A percentile compares a stretch with the other conserved stretches of the same genome.
Evolutionary conservation across 2,329 filamentous ascomycete species (phyloP).

Genomic region (Aspergillus thermomutatus): DNA sequence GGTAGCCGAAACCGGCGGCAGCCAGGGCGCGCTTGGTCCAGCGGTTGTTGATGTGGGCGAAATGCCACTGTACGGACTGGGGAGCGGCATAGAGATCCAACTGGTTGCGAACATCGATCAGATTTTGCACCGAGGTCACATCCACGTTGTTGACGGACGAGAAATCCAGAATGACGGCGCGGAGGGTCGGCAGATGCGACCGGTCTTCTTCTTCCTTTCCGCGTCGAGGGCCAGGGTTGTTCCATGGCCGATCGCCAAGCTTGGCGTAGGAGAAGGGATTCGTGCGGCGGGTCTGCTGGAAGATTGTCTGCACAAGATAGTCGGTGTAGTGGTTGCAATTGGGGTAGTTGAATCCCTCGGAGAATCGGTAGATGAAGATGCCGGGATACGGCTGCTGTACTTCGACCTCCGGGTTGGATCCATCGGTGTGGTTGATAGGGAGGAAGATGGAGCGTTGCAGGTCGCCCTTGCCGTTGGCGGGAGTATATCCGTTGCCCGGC

Average conservation of each 20-base stretch:
- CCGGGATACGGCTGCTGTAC: constrained; percentile 83
- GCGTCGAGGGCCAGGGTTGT: constrained; percentile 75
- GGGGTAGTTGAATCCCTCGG: constrained; percentile 93
- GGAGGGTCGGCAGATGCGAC: constrained; percentile 63
- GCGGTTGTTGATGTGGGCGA: constrained; percentile 87
- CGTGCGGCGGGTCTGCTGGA: constrained; percentile 70
- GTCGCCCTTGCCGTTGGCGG: constrained; percentile 43
- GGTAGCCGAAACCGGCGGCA: constrained; percentile 84
- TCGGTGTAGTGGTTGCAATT: constrained; percentile 89
- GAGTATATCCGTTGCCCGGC: constrained; percentile 41
- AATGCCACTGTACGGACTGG: constrained; percentile 87
- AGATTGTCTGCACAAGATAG: constrained; percentile 67
- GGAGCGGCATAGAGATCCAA: constrained; percentile 81
- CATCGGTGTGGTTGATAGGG: constrained; percentile 81
- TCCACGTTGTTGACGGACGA: constrained; percentile 92
- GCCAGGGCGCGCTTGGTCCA: constrained; percentile 92
- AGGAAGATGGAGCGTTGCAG: constrained; percentile 76
- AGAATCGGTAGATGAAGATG: constrained; percentile 92
- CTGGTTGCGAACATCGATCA: constrained; percentile 93
- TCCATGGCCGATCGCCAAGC: constrained; percentile 85
- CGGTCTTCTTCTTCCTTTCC: constrained; percentile 50
- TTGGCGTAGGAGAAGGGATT: constrained; percentile 63
- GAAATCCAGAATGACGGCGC: constrained; percentile 92
- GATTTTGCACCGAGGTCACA: constrained; percentile 83
- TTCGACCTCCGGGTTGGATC: constrained; percentile 79